Conservation (phyloP, 257 asterid genomes). For the Nicotiana obtusifolia region DNA sequence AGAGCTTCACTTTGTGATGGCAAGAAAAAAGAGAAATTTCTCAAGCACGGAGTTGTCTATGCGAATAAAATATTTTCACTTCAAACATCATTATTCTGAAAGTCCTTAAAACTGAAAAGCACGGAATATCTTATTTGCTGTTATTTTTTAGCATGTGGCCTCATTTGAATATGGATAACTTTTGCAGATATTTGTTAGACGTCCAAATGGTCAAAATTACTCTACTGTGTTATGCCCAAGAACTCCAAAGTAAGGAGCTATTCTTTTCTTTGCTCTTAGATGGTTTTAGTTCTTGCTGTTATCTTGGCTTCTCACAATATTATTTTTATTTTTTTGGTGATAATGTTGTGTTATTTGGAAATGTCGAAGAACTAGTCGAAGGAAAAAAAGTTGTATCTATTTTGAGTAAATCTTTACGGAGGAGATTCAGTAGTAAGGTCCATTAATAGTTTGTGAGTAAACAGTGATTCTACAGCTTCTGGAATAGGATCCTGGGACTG, state of each 20-base stretch:
- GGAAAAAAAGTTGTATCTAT: background rate
- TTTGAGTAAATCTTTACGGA: background rate
- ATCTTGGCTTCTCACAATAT: background rate
- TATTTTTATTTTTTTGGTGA: background rate
- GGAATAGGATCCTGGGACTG: conserved; percentile 99
- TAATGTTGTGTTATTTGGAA: background rate
- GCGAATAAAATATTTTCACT: background rate
- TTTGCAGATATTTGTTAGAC: conserved; percentile 75
- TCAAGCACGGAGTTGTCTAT: background rate
- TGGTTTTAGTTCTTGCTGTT: background rate
- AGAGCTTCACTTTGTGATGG: background rate
- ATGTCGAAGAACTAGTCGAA: background rate
- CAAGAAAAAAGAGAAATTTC: background rate
- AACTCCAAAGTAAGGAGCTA: conserved; percentile 50
- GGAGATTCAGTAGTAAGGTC: conserved; percentile 9
- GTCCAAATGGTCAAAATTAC: conserved; percentile 59
- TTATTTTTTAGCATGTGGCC: background rate
- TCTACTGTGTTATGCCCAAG: conserved; percentile 79
- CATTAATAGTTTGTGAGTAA: conserved; percentile 26
- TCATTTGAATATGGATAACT: conserved; percentile 11
- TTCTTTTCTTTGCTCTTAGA: background rate
- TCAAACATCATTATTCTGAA: background rate
- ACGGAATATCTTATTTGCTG: background rate
- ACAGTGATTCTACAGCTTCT: conserved; percentile 64
- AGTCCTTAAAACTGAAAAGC: background rate